Evolutionary conservation across 2,329 filamentous ascomycete species (phyloP), one percentile per base, ranked within the genome.

Genomic region (Aspergillus nomiae): DNA sequence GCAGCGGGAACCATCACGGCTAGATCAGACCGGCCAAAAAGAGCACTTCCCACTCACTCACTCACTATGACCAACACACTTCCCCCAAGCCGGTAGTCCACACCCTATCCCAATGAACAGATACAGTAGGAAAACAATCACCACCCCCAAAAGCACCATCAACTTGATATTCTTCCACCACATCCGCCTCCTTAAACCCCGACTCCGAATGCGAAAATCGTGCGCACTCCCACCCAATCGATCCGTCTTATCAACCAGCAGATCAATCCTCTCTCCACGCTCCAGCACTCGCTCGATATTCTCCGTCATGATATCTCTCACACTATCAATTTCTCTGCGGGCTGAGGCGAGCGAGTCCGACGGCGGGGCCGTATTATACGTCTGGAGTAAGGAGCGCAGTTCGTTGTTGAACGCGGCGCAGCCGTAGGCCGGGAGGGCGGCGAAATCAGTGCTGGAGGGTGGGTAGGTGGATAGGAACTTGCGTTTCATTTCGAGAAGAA

Each of bases 91-190:
- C 59, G 90, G 90, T 65, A 92, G 73, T 8, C 90, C 90, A 75
- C 90, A 92, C 6, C 88, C 89, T 77, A 91, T 89, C 0, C 90
- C 90, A 26, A 92, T 84, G 69, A 92, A 87, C 14, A 92, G 73
- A 74, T 92, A 92, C 4, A 91, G 72, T 77, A 92, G 79, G 72
- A 92, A 91, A 10, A 92, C 77, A 26, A 84, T 74, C 34, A 85
- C 83, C 36, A 95, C 79, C 1, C 94, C 92, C 51, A 97, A 74
- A 70, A 99, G 78, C 8, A 87, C 89, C 93, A 98, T 97, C 70
- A 99, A 81, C 82, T 96, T 96, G 53, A 96, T 86, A 77, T 99
- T 98, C 89, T 98, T 98, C 94, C 94, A 98, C 95, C 95, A 99
- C 95, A 99, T 98, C 79, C 90, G 87, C 74, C 96, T 86, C 82